A percentile compares a stretch with the other conserved stretches of the same genome.
Evolutionary conservation across 164 flowering plant species (phyloP).

Genomic region (Tetrastigma voinierianum): DNA sequence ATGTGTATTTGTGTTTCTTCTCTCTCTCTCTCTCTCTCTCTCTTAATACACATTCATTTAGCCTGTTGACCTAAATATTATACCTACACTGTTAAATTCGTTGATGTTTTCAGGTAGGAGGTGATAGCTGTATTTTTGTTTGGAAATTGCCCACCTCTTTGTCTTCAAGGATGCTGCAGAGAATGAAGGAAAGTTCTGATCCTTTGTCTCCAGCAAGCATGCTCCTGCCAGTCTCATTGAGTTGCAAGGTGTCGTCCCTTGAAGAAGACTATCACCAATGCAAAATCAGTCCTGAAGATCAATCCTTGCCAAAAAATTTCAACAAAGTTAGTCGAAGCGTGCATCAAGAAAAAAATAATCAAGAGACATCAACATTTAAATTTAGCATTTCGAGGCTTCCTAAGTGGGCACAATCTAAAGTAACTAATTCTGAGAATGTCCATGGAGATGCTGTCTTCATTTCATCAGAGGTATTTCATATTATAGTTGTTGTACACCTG

Average conservation of each 20-base stretch:
- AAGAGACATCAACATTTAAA: constrained; percentile 36
- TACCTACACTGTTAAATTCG: background rate
- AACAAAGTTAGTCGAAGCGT: constrained; percentile 11
- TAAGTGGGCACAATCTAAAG: constrained; percentile 69
- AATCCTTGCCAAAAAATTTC: constrained; percentile 5
- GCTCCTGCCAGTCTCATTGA: constrained; percentile 15
- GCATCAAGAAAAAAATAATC: constrained; percentile 14
- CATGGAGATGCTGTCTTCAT: constrained; percentile 10
- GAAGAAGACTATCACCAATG: constrained; percentile 21
- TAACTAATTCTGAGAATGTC: constrained; percentile 20
- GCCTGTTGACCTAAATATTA: background rate
- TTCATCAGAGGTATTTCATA: constrained; percentile 39
- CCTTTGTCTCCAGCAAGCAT: constrained; percentile 32
- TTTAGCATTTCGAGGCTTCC: constrained; percentile 81
- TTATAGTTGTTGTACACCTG: background rate
- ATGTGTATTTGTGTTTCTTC: background rate
- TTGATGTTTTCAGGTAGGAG: constrained; percentile 50
- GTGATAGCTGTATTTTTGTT: constrained; percentile 75
- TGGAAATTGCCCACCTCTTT: constrained; percentile 60
- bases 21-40: background rate
- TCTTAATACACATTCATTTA: background rate
- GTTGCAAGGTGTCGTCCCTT: constrained; percentile 18
- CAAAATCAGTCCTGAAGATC: constrained; percentile 11
- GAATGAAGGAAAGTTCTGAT: constrained; percentile 32
- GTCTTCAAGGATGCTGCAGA: constrained; percentile 51